Evolutionary conservation across 2,329 filamentous ascomycete species (phyloP).

Genomic region (Ophiostoma perfectum): DNA sequence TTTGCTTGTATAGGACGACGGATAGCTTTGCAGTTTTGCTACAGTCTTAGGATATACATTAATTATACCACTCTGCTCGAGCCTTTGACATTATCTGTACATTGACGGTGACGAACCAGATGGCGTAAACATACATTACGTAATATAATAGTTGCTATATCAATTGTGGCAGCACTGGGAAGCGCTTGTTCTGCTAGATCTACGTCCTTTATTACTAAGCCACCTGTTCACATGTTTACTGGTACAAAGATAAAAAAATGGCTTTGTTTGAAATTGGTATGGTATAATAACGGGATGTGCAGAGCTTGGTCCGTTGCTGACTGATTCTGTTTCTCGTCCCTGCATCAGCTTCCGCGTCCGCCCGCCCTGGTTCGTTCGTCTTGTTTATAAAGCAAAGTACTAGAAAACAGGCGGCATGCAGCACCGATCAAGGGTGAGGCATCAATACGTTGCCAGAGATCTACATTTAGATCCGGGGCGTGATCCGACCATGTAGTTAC

Average conservation of each 20-base stretch:
- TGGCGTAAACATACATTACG: too few relatives aligned
- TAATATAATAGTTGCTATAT: too few relatives aligned
- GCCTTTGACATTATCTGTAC: too few relatives aligned
- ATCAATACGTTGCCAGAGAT: background rate
- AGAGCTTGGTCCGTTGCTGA: background rate
- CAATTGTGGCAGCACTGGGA: too few relatives aligned
- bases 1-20: too few relatives aligned
- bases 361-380: constrained; percentile 1
- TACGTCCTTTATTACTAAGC: too few relatives aligned
- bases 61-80: too few relatives aligned
- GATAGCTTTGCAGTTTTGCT: background rate
- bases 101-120: too few relatives aligned
- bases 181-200: too few relatives aligned
- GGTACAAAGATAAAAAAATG: background rate
- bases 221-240: too few relatives aligned
- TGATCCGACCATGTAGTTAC: constrained; percentile 32
- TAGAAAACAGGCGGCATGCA: background rate
- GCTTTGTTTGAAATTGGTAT: constrained; percentile 13
- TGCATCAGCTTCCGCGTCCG: background rate
- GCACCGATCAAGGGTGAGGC: background rate
- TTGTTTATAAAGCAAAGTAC: constrained; percentile 10
- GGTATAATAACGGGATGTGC: background rate
- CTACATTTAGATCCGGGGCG: constrained; percentile 19
- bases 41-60: too few relatives aligned
- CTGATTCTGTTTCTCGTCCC: background rate